Evolutionary conservation across 1,139 yeast species (phyloP).

Genomic region (Zhuliangozyma blackwelliae): DNA sequence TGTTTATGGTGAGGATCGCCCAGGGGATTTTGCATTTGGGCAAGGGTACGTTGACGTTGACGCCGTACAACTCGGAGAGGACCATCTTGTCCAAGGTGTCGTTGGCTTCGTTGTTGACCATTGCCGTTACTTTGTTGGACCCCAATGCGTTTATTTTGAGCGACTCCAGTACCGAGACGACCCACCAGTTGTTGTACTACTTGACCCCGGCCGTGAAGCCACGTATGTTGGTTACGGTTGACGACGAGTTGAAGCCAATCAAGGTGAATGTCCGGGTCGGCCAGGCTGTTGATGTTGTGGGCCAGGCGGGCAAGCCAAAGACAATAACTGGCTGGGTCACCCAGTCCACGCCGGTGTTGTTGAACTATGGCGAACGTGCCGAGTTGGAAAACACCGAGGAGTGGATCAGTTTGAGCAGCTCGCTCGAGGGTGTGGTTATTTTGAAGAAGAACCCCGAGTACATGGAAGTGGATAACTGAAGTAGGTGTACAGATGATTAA

Average conservation of each 20-base stretch:
- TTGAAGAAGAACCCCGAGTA: constrained; percentile 86
- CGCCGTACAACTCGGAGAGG: constrained; percentile 88
- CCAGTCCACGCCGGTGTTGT: constrained; percentile 91
- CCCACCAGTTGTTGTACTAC: constrained; percentile 75
- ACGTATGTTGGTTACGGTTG: constrained; percentile 87
- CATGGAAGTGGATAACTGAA: constrained; percentile 58
- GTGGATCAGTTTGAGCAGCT: constrained; percentile 75
- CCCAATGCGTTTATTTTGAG: constrained; percentile 67
- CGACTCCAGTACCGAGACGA: constrained; percentile 52
- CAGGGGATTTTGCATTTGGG: constrained; percentile 95
- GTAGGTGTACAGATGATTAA: not conserved
- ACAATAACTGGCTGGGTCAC: constrained; percentile 99
- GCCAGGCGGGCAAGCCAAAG: constrained; percentile 98
- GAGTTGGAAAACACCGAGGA: constrained; percentile 90
- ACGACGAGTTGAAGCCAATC: constrained; percentile 79
- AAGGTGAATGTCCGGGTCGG: constrained; percentile 98
- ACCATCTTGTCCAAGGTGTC: constrained; percentile 85
- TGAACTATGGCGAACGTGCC: constrained; percentile 93
- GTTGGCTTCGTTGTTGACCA: constrained; percentile 84
- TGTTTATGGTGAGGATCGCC: constrained; percentile 90
- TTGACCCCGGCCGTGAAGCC: constrained; percentile 90
- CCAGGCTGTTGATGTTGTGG: constrained; percentile 97
- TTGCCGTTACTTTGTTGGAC: constrained; percentile 77
- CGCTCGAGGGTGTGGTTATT: constrained; percentile 91
- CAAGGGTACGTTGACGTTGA: constrained; percentile 87